phyloP scores from a whole-genome alignment of 2,329 filamentous ascomycete genomes.

The Akanthomyces muscarius region DNA sequence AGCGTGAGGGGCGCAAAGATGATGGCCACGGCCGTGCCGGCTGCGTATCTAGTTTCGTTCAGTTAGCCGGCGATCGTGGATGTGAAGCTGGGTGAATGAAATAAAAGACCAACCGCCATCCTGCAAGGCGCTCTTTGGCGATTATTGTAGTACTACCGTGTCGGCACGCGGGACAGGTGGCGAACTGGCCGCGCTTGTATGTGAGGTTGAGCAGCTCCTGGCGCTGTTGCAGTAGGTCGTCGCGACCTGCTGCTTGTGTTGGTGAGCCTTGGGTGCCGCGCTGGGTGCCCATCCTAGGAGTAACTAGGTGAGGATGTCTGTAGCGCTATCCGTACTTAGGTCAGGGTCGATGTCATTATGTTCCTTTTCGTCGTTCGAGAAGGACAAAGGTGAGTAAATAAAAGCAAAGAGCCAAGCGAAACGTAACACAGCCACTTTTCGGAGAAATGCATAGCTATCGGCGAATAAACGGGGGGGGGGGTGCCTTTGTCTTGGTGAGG shows the following conservation, averaged over 20 bases:
- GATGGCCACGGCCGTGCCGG: constrained; percentile 16
- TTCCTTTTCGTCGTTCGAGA: not conserved
- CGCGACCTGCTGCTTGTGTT: not conserved
- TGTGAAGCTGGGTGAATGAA: not conserved
- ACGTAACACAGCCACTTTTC: not conserved
- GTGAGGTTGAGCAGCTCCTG: constrained; percentile 12
- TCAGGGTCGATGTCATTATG: not conserved
- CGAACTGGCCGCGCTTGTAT: constrained; percentile 18
- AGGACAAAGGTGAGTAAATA: not conserved
- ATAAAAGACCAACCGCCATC: constrained; percentile 12
- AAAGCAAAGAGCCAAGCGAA: not conserved
- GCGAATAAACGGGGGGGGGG: not conserved
- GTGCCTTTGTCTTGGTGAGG: not conserved
- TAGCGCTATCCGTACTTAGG: not conserved
- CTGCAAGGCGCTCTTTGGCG: constrained; percentile 16
- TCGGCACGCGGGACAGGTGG: constrained; percentile 17
- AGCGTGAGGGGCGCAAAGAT: constrained; percentile 18
- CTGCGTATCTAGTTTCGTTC: constrained; percentile 14
- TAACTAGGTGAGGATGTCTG: not conserved
- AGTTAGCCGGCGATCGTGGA: not conserved
- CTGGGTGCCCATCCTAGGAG: not conserved
- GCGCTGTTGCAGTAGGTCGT: constrained; percentile 1
- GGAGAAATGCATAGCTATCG: not conserved
- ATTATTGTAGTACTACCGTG: constrained; percentile 17
- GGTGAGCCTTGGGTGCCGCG: not conserved